phyloP scores from a whole-genome alignment of 1,139 yeast species.

The Suhomyces guaymorum region DNA sequence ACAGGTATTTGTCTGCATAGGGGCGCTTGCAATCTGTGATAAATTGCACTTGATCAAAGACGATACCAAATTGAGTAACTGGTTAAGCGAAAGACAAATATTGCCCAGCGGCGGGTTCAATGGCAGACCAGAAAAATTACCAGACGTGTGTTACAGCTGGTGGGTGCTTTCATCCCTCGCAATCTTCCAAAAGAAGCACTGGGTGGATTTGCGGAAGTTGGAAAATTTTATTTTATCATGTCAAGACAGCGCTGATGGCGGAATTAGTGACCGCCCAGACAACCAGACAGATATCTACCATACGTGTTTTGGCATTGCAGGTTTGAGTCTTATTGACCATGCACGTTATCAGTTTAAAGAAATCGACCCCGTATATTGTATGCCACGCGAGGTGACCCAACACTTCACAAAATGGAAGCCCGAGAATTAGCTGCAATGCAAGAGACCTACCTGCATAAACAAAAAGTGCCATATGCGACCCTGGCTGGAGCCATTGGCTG shows the following conservation, averaged over 20 bases:
- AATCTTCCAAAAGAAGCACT: constrained; percentile 63
- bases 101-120: constrained; percentile 82
- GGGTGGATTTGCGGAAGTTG: constrained; percentile 70
- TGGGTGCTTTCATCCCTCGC: constrained; percentile 88
- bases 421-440: too few species aligned
- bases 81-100: constrained; percentile 93
- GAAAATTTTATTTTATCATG: constrained; percentile 67
- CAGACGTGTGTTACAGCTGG: constrained; percentile 97
- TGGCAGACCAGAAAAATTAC: constrained; percentile 94
- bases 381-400: constrained; percentile 60
- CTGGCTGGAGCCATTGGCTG: too few species aligned
- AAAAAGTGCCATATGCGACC: too few species aligned
- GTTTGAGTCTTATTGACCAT: constrained; percentile 71
- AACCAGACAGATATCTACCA: constrained; percentile 93
- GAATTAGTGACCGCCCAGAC: constrained; percentile 88
- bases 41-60: constrained; percentile 56
- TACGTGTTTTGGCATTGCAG: constrained; percentile 87
- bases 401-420: constrained; percentile 45
- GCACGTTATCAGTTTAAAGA: constrained; percentile 48
- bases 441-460: too few species aligned
- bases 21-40: constrained; percentile 69
- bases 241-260: constrained; percentile 81
- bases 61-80: constrained; percentile 59
- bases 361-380: constrained; percentile 85
- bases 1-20: constrained; percentile 86